Conservation (phyloP, 1,284 basidiomycete species). For the Violaceomyces palustris region DNA sequence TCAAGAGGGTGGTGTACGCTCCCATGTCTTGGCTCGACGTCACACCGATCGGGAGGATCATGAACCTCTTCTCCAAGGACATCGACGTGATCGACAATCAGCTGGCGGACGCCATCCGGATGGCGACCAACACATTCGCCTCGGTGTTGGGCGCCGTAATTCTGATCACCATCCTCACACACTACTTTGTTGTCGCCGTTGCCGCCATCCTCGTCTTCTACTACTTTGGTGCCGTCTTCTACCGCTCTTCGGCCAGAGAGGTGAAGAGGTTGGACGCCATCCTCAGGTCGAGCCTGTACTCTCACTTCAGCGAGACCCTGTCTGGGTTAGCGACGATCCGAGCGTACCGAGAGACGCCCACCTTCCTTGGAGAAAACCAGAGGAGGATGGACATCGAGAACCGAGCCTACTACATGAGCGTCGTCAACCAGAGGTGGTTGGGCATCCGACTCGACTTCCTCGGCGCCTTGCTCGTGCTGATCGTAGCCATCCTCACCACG, state of each 20-base stretch:
- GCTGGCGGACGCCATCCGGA: slow-evolving; percentile 51
- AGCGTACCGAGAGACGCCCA: slow-evolving; percentile 61
- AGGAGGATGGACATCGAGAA: slow-evolving; percentile 78
- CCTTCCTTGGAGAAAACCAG: slow-evolving; percentile 60
- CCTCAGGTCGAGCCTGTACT: slow-evolving; percentile 67
- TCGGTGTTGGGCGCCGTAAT: slow-evolving; percentile 61
- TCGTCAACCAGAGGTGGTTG: slow-evolving; percentile 79
- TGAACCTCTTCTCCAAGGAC: slow-evolving; percentile 70
- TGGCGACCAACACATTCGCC: slow-evolving; percentile 50
- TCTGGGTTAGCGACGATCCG: slow-evolving; percentile 78
- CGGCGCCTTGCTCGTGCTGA: slow-evolving; percentile 47
- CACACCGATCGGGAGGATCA: slow-evolving; percentile 76
- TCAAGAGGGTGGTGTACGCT: slow-evolving; percentile 61
- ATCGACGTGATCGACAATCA: slow-evolving; percentile 81
- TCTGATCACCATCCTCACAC: slow-evolving; percentile 66
- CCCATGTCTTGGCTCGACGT: slow-evolving; percentile 76
- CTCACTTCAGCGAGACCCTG: slow-evolving; percentile 81
- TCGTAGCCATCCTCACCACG: slow-evolving; percentile 41
- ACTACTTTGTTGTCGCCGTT: slow-evolving; percentile 63
- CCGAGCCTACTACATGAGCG: slow-evolving; percentile 79
- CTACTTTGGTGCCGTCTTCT: slow-evolving; percentile 63
- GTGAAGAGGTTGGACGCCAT: slow-evolving; percentile 74
- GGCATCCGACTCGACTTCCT: slow-evolving; percentile 61
- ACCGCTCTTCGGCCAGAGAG: slow-evolving; percentile 80
- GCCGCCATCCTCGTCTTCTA: slow-evolving; percentile 45